Base-by-base conservation (phyloP, 352 stramenopile genomes). In the Phytophthora brassicae region DNA sequence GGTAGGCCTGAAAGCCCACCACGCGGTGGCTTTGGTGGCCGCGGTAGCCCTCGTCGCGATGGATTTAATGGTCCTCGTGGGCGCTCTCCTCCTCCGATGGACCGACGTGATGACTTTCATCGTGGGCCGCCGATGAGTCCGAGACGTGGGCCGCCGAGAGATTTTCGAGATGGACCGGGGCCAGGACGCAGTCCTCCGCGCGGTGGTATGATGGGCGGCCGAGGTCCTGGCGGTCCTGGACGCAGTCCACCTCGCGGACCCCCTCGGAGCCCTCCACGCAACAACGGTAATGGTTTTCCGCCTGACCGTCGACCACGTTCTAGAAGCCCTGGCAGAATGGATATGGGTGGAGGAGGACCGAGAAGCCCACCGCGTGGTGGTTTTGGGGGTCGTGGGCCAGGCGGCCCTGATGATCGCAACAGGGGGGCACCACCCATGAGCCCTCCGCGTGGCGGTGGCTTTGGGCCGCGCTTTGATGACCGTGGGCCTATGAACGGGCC, bases 391-490 rank as follows among this genome's bases (percentile, higher is more conserved):
- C 63, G 47, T 45, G 53, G 55, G 14, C 55, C 57, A 4, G 50
- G 60, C 16, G 26, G 56, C 19, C 59, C 47, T 16, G 49, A 64
- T 17, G 58, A 68, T 20, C 66, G 65, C 46, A 47, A 53, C 14
- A 38, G 57, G 38, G 60, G 66, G 4, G 46, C 48, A 17, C 41
- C 55, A 17, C 57, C 54, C 0, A 70, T 66, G 58, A 79, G 68
- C 14, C 74, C 72, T 22, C 60, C 61, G 29, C 75, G 61, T 8
- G 72, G 72, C 23, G 43, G 65, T 49, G 64, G 58, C 17, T 70
- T 66, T 57, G 56, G 41, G 13, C 65, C 51, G 36, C 47, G 60
- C 47, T 75, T 82, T 63, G 71, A 75, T 46, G 60, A 70, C 44
- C 71, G 33, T 46, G 36, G 63, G 2, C 44, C 45, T 31, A 59